Percentiles rank a stretch among this genome's conserved stretches.
These are phyloP conservation scores for Penicillium sp. DNA, from an alignment of 2,329 filamentous ascomycete genomes.

Conservation along the genomic window DNA sequence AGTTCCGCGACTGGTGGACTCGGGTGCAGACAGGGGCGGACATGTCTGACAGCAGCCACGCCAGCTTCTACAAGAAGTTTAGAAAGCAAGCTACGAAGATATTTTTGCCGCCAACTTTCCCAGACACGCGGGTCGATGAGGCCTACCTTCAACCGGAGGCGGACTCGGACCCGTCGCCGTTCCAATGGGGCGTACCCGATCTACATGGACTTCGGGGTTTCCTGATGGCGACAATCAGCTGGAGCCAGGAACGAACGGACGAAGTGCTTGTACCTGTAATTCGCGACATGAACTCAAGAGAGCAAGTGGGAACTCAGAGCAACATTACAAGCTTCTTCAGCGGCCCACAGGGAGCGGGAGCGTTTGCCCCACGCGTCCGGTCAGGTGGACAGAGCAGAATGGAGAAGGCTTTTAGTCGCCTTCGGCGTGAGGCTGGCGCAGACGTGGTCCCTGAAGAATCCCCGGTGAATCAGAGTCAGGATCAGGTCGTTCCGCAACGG, in stretches of 20 bases:
- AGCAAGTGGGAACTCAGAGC: slow-evolving; percentile 87
- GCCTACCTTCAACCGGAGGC: slow-evolving; percentile 90
- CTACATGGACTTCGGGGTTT: slow-evolving; percentile 82
- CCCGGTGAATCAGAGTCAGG: slow-evolving; percentile 9
- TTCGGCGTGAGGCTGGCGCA: slow-evolving; percentile 61
- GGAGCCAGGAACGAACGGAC: slow-evolving; percentile 88
- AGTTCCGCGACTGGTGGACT: slow-evolving; percentile 87
- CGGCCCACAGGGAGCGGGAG: slow-evolving; percentile 62
- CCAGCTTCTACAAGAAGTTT: slow-evolving; percentile 82
- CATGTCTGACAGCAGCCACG: slow-evolving; percentile 59
- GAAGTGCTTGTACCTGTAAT: slow-evolving; percentile 96
- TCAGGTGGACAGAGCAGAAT: slow-evolving; percentile 70
- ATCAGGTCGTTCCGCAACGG: neutral
- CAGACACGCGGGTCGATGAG: slow-evolving; percentile 74
- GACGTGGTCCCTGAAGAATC: slow-evolving; percentile 16
- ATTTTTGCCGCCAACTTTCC: slow-evolving; percentile 82
- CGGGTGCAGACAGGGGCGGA: slow-evolving; percentile 75
- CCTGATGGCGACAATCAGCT: slow-evolving; percentile 90
- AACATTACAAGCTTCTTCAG: slow-evolving; percentile 96
- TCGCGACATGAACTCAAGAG: slow-evolving; percentile 87
- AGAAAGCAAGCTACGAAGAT: slow-evolving; percentile 81
- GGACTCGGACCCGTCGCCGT: slow-evolving; percentile 74
- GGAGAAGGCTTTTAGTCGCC: slow-evolving; percentile 72
- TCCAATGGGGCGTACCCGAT: slow-evolving; percentile 96
- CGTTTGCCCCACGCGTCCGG: slow-evolving; percentile 72